Evolutionary conservation across 768 basidiomycete species (phyloP).

Genomic region (Pleurotus tuber-regium): DNA sequence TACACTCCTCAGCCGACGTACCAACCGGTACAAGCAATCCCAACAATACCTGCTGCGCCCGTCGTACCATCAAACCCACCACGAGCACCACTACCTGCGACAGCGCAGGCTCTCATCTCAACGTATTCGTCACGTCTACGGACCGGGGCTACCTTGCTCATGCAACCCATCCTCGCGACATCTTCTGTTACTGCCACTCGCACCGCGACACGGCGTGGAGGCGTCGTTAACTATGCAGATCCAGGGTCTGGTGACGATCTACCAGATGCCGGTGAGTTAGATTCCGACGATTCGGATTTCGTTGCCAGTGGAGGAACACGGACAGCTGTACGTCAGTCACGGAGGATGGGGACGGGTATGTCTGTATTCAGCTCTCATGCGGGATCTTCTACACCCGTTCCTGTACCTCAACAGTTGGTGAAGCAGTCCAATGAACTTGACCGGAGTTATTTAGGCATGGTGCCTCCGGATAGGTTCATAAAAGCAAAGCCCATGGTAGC

Average conservation of each 20-base stretch:
- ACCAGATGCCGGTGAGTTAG: constrained; percentile 76
- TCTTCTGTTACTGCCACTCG: constrained; percentile 37
- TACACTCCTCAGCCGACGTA: constrained; percentile 31
- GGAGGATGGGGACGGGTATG: constrained; percentile 43
- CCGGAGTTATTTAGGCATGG: constrained; percentile 86
- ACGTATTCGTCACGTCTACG: constrained; percentile 89
- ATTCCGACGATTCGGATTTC: constrained; percentile 85
- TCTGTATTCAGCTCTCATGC: constrained; percentile 54
- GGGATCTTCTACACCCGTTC: constrained; percentile 37
- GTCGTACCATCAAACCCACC: constrained; percentile 45
- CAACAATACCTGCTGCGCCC: constrained; percentile 29
- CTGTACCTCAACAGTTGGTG: constrained; percentile 29
- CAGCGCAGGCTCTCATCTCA: constrained; percentile 70
- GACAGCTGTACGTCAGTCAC: constrained; percentile 49
- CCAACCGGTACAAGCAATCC: constrained; percentile 29
- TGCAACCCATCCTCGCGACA: constrained; percentile 76
- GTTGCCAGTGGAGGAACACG: constrained; percentile 61
- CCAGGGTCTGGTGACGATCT: constrained; percentile 81
- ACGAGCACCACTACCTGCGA: constrained; percentile 55
- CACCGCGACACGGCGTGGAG: constrained; percentile 56
- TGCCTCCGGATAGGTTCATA: constrained; percentile 81
- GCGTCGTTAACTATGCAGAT: constrained; percentile 84
- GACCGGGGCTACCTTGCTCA: constrained; percentile 84
- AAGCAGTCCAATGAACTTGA: constrained; percentile 65
- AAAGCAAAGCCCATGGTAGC: constrained; percentile 52